Conservation (phyloP, 768 basidiomycete genomes). For the Rhizopogon vesiculosus region DNA sequence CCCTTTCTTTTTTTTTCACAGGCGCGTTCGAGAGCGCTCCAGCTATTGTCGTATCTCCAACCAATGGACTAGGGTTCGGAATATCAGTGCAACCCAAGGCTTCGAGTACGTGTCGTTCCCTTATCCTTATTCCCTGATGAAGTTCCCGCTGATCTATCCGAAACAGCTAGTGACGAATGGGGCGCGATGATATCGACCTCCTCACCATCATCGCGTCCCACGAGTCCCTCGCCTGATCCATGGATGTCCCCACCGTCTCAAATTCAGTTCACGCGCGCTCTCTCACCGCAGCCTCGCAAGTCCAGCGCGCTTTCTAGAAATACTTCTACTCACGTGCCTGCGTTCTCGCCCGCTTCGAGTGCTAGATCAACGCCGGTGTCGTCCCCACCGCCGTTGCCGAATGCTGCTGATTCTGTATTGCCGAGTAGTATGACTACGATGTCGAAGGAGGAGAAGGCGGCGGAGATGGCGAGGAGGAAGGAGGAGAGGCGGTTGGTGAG, state of each 20-base stretch:
- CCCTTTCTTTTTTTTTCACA: slow-evolving; percentile 15
- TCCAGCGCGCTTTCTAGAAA: background rate
- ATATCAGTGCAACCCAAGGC: background rate
- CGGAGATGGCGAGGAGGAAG: slow-evolving; percentile 87
- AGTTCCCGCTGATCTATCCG: background rate
- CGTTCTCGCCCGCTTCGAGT: slow-evolving; percentile 13
- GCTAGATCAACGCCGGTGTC: slow-evolving; percentile 21
- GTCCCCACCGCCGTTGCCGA: slow-evolving; percentile 11
- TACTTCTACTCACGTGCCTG: background rate
- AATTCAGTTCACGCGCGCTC: slow-evolving; percentile 8
- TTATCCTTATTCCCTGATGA: background rate
- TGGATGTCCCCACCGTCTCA: slow-evolving; percentile 15
- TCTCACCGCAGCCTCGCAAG: slow-evolving; percentile 17
- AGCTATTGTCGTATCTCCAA: slow-evolving; percentile 18
- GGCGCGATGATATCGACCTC: slow-evolving; percentile 6
- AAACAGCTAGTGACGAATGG: slow-evolving; percentile 18
- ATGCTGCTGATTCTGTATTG: slow-evolving; percentile 9
- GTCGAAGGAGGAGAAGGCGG: slow-evolving; percentile 89
- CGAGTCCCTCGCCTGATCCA: slow-evolving; percentile 3
- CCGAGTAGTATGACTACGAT: slow-evolving; percentile 38
- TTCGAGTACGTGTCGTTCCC: background rate
- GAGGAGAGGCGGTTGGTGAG: slow-evolving; percentile 88
- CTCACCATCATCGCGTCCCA: background rate
- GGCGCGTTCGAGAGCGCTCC: slow-evolving; percentile 73
- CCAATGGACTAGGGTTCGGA: slow-evolving; percentile 23